Base-by-base conservation (phyloP, 352 stramenopile species). In the Peronospora destructor region DNA sequence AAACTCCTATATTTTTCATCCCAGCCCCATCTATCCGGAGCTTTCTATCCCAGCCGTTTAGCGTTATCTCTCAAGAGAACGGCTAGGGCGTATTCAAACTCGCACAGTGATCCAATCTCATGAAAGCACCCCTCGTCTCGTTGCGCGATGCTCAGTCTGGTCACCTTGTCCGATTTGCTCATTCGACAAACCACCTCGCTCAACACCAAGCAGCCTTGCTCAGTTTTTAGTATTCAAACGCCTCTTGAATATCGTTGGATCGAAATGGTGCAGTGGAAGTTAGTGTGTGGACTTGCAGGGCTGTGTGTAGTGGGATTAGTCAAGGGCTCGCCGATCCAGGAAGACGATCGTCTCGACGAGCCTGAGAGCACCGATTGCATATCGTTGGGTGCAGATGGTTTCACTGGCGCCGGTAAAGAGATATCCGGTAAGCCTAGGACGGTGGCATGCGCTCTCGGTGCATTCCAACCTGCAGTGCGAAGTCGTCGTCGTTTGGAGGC, bases 401-500 rank as follows among this genome's bases (percentile, higher is more conserved):
- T 21, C 3, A 21, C 19, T 21, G 19, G 19, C 19, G 19, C 19
- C 19, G 19, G 19, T 21, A 21, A 21, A 21, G 19, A 21, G 19
- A 21, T 21, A 21, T 21, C 19, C 1, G 19, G 19, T 21, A 21
- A 21, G 3, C 19, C 19, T 21, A 21, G 1, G 1, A 21, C 19
- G 19, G 19, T 21, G 1, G 1, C 19, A 21, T 62, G 61, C 32
- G 40, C 40, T 23, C 51, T 62, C 4, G 58, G 54, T 8, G 11
- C 29, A 17, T 6, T 60, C 13, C 54, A 65, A 26, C 32, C 46
- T 6, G 6, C 7, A n/a, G 14, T 17, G 2, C 10, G 8, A 13
- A 37, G 47, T 3, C 60, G 41, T 47, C 56, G 67, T 21, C 59
- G 66, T 8, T 59, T 81, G 3, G 71, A 81, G 29, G 42, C 68